These are phyloP conservation scores for Themeda triandra DNA, from an alignment of 176 grass and related monocot species.

Conservation along the genomic window DNA sequence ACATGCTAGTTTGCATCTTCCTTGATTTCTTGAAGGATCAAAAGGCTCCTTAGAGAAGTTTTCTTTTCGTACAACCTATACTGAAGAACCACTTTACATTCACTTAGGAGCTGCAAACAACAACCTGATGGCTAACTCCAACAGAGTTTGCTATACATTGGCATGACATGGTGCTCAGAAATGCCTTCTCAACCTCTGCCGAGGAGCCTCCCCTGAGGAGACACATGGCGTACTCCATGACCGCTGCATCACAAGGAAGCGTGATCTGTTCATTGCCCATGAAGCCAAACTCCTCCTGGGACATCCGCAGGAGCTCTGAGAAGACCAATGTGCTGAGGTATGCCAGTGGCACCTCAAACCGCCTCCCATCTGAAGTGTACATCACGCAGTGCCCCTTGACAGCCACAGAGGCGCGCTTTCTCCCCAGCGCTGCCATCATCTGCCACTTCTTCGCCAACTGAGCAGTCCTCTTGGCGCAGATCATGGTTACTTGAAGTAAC, in stretches of 20 bases:
- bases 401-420: background rate
- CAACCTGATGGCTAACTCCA: background rate
- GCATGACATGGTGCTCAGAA: slow-evolving; percentile 33
- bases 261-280: slow-evolving; percentile 25
- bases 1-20: background rate
- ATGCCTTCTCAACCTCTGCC: slow-evolving; percentile 19
- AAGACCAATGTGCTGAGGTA: slow-evolving; percentile 30
- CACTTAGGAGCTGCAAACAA: background rate
- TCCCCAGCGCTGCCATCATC: background rate
- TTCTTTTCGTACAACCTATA: background rate
- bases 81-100: background rate
- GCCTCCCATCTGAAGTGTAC: slow-evolving; percentile 29
- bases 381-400: slow-evolving; percentile 36
- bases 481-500: slow-evolving; percentile 9
- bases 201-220: slow-evolving; percentile 35
- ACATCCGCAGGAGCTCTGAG: slow-evolving; percentile 34
- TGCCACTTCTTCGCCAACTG: slow-evolving; percentile 53
- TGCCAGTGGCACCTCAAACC: slow-evolving; percentile 44
- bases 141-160: background rate
- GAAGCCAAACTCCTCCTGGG: slow-evolving; percentile 59
- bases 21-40: background rate
- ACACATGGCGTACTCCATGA: slow-evolving; percentile 43
- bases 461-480: slow-evolving; percentile 20
- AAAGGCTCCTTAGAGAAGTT: background rate
- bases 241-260: slow-evolving; percentile 19